Evolutionary conservation across 2,329 filamentous ascomycete species (phyloP).

Genomic region (Cladosporium sp.): DNA sequence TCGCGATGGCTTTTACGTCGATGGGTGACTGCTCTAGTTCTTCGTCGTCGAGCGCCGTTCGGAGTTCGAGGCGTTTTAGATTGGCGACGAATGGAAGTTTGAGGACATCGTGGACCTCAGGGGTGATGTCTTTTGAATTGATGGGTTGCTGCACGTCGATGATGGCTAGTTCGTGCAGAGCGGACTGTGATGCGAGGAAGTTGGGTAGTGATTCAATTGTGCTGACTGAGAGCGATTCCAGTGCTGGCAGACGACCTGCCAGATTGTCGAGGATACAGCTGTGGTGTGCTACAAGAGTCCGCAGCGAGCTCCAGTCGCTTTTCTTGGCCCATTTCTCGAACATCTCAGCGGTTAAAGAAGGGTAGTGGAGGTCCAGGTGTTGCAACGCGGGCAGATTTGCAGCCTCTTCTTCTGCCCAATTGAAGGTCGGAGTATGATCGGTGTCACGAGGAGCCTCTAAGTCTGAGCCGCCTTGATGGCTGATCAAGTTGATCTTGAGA

Average conservation of each 20-base stretch:
- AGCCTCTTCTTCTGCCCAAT: background rate
- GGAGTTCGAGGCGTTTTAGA: background rate
- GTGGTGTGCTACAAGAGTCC: background rate
- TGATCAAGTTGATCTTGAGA: background rate
- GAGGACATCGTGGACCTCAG: background rate
- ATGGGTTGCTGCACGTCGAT: background rate
- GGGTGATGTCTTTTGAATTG: background rate
- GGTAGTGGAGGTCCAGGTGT: background rate
- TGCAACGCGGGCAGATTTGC: background rate
- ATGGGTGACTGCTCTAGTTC: background rate
- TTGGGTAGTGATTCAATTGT: background rate
- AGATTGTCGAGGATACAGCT: background rate
- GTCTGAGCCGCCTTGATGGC: background rate
- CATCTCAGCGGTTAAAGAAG: background rate
- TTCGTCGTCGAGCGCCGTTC: background rate
- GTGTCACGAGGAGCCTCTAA: background rate
- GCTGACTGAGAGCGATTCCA: background rate
- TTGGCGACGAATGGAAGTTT: background rate
- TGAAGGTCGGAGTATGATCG: background rate
- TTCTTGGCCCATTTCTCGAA: conserved; percentile 1
- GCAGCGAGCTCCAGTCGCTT: background rate
- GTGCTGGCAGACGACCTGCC: background rate
- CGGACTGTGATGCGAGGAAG: background rate
- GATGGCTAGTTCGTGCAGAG: background rate
- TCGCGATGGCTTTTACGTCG: background rate